Conservation (phyloP, 1,284 basidiomycete genomes). For the Boletus hoseneyae region DNA sequence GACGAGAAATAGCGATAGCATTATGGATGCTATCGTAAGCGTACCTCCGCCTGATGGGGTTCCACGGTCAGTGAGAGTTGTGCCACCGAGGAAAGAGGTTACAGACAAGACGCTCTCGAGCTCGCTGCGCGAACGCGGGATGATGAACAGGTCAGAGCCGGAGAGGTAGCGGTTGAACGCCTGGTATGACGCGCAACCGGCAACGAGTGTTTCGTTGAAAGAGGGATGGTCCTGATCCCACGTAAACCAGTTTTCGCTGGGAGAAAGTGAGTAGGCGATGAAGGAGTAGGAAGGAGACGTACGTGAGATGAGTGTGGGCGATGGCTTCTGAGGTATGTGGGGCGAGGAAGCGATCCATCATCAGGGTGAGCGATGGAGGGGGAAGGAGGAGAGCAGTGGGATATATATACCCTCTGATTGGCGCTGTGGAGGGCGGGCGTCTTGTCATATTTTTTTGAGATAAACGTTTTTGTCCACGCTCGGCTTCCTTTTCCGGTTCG, state of each 20-base stretch:
- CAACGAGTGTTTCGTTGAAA: slow-evolving; percentile 69
- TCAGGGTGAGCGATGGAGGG: slow-evolving; percentile 2
- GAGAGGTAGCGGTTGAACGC: slow-evolving; percentile 58
- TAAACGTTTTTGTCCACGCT: slow-evolving; percentile 12
- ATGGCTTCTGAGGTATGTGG: slow-evolving; percentile 70
- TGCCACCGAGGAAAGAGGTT: neutral
- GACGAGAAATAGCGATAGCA: slow-evolving; percentile 64
- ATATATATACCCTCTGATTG: slow-evolving; percentile 21
- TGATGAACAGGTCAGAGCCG: slow-evolving; percentile 64
- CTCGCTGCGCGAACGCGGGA: slow-evolving; percentile 59
- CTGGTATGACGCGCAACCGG: slow-evolving; percentile 63
- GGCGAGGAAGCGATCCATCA: slow-evolving; percentile 61
- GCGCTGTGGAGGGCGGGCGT: slow-evolving; percentile 15
- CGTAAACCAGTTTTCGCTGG: slow-evolving; percentile 60
- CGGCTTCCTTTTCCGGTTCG: slow-evolving; percentile 14
- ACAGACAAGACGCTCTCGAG: slow-evolving; percentile 71
- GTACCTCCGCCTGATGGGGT: slow-evolving; percentile 56
- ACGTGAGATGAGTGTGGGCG: slow-evolving; percentile 68
- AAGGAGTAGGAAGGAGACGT: slow-evolving; percentile 25
- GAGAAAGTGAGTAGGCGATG: slow-evolving; percentile 6
- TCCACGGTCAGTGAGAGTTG: slow-evolving; percentile 2
- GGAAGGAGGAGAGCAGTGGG: neutral
- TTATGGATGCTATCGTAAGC: slow-evolving; percentile 78
- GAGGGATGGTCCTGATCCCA: slow-evolving; percentile 68
- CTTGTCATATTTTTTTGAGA: slow-evolving; percentile 3